Base-by-base conservation (phyloP, 2,329 filamentous ascomycete genomes). In the Arthrobotrys sphaeroides region DNA sequence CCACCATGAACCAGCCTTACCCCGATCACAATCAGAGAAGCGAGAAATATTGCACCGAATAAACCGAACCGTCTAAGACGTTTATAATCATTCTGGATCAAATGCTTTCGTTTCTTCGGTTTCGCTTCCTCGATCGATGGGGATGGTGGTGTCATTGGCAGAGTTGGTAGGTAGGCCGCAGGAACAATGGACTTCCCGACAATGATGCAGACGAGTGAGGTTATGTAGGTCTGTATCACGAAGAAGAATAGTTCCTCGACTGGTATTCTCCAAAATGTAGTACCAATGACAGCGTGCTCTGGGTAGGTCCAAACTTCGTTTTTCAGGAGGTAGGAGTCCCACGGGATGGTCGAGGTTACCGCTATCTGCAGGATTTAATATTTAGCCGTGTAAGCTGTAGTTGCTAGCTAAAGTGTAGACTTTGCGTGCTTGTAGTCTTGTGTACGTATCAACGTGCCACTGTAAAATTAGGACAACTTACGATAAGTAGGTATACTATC, bases 211-310 rank as follows among this genome's bases (percentile, higher is more conserved):
- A 93, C 80, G 57, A 92, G 82, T 0, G 88, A 86, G 0, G 90
- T 91, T 79, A 88, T 91, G 81, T 91, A 92, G 0, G 90, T 92
- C 82, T 93, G 91, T 22, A 93, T 87, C 18, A 91, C 82, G 81
- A 93, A 93, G 85, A 93, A 93, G 82, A 92, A 92, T 3, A 92
- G 82, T 80, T 93, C 90, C 79, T 93, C 91, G 3, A 86, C 81
- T 0, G 91, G 90, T 16, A 93, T 90, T n/a, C 84, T 83, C 78
- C 87, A 87, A 13, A 91, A 80, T 0, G 85, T 89, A 0, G 85
- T 85, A 0, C 90, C 91, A 36, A 90, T 79, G 31, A 92, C 87
- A 18, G 87, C 90, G 79, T 88, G 83, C 9, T 85, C 82, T 1
- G 90, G 90, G 79, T 92, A 93, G 7, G 88, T 89, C 90, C 91